Conservation (phyloP, 306 rosid genomes). For the Senna tora region DNA sequence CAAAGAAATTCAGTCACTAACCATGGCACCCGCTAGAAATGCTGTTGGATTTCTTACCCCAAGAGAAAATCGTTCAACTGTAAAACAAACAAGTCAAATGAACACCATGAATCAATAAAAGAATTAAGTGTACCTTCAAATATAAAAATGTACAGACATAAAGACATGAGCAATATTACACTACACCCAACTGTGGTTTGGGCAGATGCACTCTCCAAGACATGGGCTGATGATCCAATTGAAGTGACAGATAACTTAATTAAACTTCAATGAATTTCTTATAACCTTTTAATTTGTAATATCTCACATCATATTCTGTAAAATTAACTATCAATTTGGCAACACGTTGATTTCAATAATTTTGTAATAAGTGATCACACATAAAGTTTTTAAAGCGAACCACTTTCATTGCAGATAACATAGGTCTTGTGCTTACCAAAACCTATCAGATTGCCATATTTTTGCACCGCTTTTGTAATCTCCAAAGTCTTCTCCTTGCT, state of each 20-base stretch:
- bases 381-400: neutral
- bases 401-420: conserved; percentile 16
- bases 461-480: conserved; percentile 58
- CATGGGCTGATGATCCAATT: neutral
- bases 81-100: conserved; percentile 33
- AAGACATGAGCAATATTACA: neutral
- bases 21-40: conserved; percentile 68
- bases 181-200: neutral
- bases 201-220: neutral
- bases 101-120: conserved; percentile 33
- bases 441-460: conserved; percentile 67
- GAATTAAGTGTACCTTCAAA: conserved; percentile 16
- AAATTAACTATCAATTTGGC: neutral
- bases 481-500: conserved; percentile 58
- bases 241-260: neutral
- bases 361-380: neutral
- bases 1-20: conserved; percentile 42
- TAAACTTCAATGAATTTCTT: neutral
- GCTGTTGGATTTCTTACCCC: conserved; percentile 70
- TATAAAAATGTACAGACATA: neutral
- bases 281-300: neutral
- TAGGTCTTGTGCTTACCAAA: conserved; percentile 52
- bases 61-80: conserved; percentile 72
- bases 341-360: neutral
- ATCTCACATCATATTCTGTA: neutral